Conservation (phyloP, 1,284 basidiomycete genomes). For the Vanrija sp. region DNA sequence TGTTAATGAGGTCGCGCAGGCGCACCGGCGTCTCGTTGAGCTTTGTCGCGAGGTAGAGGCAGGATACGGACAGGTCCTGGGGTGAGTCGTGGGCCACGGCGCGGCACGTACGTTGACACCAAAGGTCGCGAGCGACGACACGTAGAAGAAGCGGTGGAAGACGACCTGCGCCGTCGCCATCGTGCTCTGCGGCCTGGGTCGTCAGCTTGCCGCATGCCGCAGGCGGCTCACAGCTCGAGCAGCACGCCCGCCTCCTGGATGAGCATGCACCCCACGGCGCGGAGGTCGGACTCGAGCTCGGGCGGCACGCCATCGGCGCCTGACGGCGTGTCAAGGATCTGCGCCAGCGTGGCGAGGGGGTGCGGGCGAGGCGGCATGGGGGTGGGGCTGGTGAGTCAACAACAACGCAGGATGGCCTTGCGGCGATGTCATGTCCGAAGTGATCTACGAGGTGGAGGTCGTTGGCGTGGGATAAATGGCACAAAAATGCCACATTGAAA, state of each 20-base stretch:
- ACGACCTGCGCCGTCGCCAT: constrained; percentile 94
- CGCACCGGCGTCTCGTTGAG: constrained; percentile 88
- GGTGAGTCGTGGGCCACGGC: not conserved
- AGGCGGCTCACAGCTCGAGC: constrained; percentile 64
- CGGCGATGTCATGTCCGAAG: no score
- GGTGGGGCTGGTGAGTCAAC: not conserved
- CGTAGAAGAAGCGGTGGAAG: constrained; percentile 96
- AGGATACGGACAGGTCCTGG: constrained; percentile 90
- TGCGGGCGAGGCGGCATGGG: constrained; percentile 58
- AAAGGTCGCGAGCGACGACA: constrained; percentile 89
- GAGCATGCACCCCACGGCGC: constrained; percentile 82
- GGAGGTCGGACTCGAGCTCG: constrained; percentile 78
- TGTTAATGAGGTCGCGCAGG: constrained; percentile 90
- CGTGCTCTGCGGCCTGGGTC: constrained; percentile 82
- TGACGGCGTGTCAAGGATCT: constrained; percentile 77
- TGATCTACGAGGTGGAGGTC: not conserved
- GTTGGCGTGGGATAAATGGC: not conserved
- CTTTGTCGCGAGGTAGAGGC: constrained; percentile 91
- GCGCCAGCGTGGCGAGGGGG: constrained; percentile 74
- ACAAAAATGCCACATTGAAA: not conserved
- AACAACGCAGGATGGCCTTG: not conserved
- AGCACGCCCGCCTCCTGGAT: constrained; percentile 92
- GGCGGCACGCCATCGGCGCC: constrained; percentile 71
- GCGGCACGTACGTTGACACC: constrained; percentile 68
- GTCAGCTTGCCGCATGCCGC: not conserved